Base-by-base conservation (phyloP, 495 filamentous ascomycete genomes). In the Tuber umbilicatum region DNA sequence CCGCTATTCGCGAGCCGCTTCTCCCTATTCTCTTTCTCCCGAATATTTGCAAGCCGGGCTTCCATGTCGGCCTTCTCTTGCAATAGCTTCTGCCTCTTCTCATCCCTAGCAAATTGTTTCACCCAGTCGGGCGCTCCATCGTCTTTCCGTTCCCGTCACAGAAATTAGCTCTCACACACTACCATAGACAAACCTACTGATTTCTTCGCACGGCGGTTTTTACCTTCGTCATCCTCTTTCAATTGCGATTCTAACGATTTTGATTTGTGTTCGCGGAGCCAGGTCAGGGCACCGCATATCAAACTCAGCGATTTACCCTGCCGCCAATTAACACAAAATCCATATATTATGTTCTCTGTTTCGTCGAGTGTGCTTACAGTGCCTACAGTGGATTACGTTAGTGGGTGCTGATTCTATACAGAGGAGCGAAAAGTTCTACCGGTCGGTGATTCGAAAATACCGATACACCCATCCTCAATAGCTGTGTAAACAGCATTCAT, bases 281-380 rank as follows among this genome's bases (percentile, higher is more conserved):
- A 99, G 1, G 95, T 97, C 77, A 99, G 84, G 45, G 95, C 89
- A 71, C 90, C 91, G 84, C 95, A 99, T 77, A 99, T 97, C 35
- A 99, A 85, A 81, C 95, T 98, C 27, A 99, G 83, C 3, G 96
- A 97, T 89, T 99, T 99, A n/a, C 95, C 94, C 90, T 94, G 73
- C 67, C 7, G 68, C 78, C 67, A 82, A 72, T 70, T 70, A 45
- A 35, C 14, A 14, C 55, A 14, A 16, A 67, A 38, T 41, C 37
- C 40, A 38, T 17, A 14, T 40, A 72, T 71, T 37, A 39, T 69
- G 27, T 31, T 35, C 50, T 76, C 45, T 72, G 42, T 19, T 69
- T 70, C 72, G 14, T 5, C 27, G 55, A 35, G 55, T 21, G 19
- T 70, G 67, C 83, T 78, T 79, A 84, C 83, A 74, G 83, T 84